These are phyloP conservation scores for Solanum gandarillasii DNA, from an alignment of 257 asterid species.

Conservation along the genomic window DNA sequence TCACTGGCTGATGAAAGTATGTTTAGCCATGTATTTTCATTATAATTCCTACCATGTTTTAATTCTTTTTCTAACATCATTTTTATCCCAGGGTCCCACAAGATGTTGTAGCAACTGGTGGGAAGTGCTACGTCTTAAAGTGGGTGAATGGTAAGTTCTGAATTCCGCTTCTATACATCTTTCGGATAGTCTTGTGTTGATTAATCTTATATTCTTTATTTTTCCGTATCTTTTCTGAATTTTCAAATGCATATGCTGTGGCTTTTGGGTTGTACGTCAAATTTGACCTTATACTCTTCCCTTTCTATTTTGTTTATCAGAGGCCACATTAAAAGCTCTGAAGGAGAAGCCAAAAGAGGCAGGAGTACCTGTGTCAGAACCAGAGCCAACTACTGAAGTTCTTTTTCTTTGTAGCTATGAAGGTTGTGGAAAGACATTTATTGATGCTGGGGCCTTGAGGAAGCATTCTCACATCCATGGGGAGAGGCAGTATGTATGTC, in stretches of 20 bases:
- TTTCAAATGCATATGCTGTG: neutral
- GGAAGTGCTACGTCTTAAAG: constrained; percentile 60
- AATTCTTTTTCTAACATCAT: neutral
- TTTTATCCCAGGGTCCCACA: constrained; percentile 73
- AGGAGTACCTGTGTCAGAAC: constrained; percentile 62
- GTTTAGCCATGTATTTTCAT: neutral
- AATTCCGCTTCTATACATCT: neutral
- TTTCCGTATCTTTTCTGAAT: neutral
- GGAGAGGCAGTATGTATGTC: constrained; percentile 92
- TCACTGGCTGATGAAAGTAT: neutral
- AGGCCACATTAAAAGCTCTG: constrained; percentile 51
- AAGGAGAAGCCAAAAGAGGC: constrained; percentile 62
- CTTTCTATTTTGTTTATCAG: constrained; percentile 29
- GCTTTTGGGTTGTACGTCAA: neutral
- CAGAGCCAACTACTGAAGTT: constrained; percentile 94
- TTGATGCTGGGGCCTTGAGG: constrained; percentile 94
- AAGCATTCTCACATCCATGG: constrained; percentile 98
- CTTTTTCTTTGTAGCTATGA: constrained; percentile 94
- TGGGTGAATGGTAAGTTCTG: constrained; percentile 85
- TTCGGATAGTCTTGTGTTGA: neutral
- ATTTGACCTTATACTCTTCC: constrained; percentile 6
- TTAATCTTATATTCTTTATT: neutral
- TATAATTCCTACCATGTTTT: neutral
- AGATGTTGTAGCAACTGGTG: constrained; percentile 84
- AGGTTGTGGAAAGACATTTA: constrained; percentile 97